Evolutionary conservation across 2,329 filamentous ascomycete species (phyloP), one percentile per base, ranked within the genome.

Genomic region (Magnaporthiopsis rhizophila): DNA sequence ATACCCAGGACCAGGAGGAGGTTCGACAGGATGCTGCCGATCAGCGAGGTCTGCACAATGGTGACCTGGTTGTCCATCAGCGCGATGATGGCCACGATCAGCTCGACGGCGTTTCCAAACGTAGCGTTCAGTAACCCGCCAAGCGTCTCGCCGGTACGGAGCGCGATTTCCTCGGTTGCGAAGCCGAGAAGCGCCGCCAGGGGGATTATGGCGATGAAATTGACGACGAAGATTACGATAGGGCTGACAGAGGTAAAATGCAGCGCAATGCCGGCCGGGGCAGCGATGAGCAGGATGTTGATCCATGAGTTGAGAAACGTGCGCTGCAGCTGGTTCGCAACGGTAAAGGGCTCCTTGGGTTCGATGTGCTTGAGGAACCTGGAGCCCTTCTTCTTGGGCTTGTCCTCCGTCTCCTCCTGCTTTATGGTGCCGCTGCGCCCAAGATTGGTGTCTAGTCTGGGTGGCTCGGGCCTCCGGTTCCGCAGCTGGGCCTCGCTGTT

Each of bases 11-110:
- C 91, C 18, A 97, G 84, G 3, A 97, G 83, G 65, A 98, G 76
- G 73, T 97, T 97, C 58, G 92, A 97, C 28, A 97, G 80, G 74
- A 97, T 96, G 75, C 89, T 93, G 64, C 93, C 93, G 67, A 97
- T 91, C 34, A 98, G 81, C 0, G 93, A 97, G 0, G 93, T 96
- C 75, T 97, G 92, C 8, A 97, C 92, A 92, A 68, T 95, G 36
- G 89, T 78, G 30, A 95, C 85, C 74, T 96, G 85, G 62, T 83
- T 74, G 64, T 95, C 84, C 30, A 83, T 78, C 58, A 97, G 78
- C 0, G 93, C 92, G 69, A 97, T 89, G 69, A 97, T 86, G 26
- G 90, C 89, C 58, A 97, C 90, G 67, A 96, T 96, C 69, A 96
- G 77, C 72, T 96, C 91, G 66, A 96, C 91, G 8, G 91, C 63